phyloP scores from a whole-genome alignment of 2,329 filamentous ascomycete genomes.

The Neofusicoccum parvum region DNA sequence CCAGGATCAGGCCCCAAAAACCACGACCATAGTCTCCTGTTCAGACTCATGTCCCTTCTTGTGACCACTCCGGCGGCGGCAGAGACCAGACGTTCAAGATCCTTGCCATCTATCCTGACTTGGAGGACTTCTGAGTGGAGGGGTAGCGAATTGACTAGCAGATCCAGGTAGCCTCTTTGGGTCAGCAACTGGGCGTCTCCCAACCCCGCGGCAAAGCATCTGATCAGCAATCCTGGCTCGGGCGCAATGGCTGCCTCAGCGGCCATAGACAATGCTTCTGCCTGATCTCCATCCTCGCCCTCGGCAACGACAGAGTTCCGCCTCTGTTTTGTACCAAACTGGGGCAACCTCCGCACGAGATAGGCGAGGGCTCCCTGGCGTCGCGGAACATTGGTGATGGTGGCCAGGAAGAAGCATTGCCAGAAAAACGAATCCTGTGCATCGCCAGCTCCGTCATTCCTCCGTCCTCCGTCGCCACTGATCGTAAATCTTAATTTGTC shows the following conservation, averaged over 20 bases:
- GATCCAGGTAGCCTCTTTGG: conserved; percentile 89
- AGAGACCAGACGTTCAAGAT: conserved; percentile 78
- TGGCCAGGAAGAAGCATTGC: conserved; percentile 95
- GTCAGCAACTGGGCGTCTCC: conserved; percentile 86
- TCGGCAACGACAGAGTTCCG: conserved; percentile 19
- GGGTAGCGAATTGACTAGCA: conserved; percentile 87
- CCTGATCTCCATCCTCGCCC: conserved; percentile 2
- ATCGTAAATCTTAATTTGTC: conserved; percentile 68
- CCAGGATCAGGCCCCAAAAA: conserved; percentile 77
- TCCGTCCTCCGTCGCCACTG: conserved; percentile 52
- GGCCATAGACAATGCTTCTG: conserved; percentile 46
- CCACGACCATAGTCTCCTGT: conserved; percentile 94
- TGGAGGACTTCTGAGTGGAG: conserved; percentile 82
- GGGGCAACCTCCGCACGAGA: conserved; percentile 76
- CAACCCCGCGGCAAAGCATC: conserved; percentile 89
- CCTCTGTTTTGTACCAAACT: conserved; percentile 48
- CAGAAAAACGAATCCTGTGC: conserved; percentile 86
- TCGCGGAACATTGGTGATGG: conserved; percentile 84
- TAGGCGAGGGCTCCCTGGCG: conserved; percentile 88
- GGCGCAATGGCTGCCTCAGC: conserved; percentile 77
- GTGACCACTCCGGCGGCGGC: conserved; percentile 86
- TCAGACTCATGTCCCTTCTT: conserved; percentile 93
- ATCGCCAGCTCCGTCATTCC: conserved; percentile 42
- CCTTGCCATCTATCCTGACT: conserved; percentile 68
- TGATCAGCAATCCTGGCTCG: conserved; percentile 85